phyloP scores from a whole-genome alignment of 257 asterid species.

The Cruciata laevipes region DNA sequence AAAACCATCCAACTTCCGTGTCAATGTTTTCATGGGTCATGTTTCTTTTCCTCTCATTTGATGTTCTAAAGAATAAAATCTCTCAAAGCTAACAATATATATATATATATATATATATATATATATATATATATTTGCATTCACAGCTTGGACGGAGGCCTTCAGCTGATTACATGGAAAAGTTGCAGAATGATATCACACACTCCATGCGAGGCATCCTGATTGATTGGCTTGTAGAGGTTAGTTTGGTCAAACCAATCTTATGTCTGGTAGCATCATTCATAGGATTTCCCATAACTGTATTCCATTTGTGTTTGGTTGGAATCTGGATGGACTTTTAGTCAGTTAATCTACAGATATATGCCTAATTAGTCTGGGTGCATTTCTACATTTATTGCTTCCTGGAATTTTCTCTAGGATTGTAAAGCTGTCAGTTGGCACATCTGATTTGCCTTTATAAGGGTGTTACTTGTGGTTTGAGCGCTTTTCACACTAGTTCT shows the following conservation, averaged over 20 bases:
- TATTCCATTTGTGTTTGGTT: neutral
- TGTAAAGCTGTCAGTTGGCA: neutral
- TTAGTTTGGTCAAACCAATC: slow-evolving; percentile 28
- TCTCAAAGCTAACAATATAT: slow-evolving; percentile 13
- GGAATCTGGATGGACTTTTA: neutral
- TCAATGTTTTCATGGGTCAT: neutral
- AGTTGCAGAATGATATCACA: slow-evolving; percentile 68
- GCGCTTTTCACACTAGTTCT: neutral
- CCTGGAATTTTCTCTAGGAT: neutral
- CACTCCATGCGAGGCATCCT: slow-evolving; percentile 77
- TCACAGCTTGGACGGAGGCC: slow-evolving; percentile 73
- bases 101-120: no score
- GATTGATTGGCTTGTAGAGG: slow-evolving; percentile 99
- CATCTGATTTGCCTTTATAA: neutral
- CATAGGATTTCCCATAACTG: neutral
- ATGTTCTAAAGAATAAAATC: neutral
- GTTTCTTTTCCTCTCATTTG: neutral
- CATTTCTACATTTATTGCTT: neutral
- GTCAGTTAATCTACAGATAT: neutral
- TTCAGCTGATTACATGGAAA: slow-evolving; percentile 67
- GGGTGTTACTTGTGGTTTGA: neutral
- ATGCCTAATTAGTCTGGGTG: neutral
- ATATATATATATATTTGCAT: slow-evolving; percentile 16
- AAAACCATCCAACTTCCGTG: neutral
- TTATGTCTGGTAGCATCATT: neutral